Base-by-base conservation (phyloP, 2,329 filamentous ascomycete species). In the Fusarium scirpi region DNA sequence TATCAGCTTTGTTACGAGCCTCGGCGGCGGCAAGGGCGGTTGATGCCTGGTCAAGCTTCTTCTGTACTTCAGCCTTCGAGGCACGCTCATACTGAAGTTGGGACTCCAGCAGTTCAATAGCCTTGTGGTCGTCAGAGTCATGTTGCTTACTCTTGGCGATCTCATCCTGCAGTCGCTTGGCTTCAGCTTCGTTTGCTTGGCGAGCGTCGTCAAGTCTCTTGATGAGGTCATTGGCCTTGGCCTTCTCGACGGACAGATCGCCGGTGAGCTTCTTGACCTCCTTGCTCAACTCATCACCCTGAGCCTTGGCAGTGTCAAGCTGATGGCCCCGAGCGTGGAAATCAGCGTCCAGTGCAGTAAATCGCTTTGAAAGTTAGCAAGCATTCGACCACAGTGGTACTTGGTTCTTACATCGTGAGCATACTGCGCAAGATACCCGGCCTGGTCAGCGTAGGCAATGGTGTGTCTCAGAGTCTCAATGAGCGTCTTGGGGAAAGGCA, bases 401-500 rank as follows among this genome's bases (percentile, higher is more conserved):
- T 29, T 5, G 11, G 4, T 12, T 0, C 52, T 58, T 40, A 58
- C 58, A 22, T 60, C 43, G 8, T 47, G 58, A 4, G 58, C 58
- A 11, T 60, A 60, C 13, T 41, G 34, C 6, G 55, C 52, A 16
- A 58, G 52, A 2, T 60, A 58, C 4, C 58, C 58, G 6, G 65
- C 67, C 20, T 71, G 62, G 9, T 72, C 70, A 0, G 62, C 46
- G 43, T 62, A 72, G 9, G 70, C 52, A 7, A 58, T 56, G 4
- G 68, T 62, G 12, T 72, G 66, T 13, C 38, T 18, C 6, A 72
- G 6, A 1, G 62, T 71, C 2, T 71, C 70, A 13, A 70, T 4
- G 6, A 72, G 57, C 1, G 38, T 48, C 9, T 51, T 46, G 8
- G 68, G 69, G 47, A 72, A 72, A 8, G 70, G 69, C 0, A 72